Base-by-base conservation (phyloP, 2,329 filamentous ascomycete genomes). In the Phialophora macrospora region DNA sequence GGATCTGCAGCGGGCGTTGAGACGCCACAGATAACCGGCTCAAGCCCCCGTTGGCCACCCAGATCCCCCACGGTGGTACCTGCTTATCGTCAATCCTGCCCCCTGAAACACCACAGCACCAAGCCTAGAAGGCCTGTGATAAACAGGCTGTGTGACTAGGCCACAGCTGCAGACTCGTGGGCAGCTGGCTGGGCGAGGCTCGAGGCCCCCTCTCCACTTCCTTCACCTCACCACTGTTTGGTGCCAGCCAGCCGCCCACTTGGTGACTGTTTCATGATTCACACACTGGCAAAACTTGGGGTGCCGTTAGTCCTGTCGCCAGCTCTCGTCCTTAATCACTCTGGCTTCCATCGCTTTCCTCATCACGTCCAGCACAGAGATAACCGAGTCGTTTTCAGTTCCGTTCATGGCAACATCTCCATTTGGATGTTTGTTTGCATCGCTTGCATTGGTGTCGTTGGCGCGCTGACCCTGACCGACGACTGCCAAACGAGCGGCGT, bases 401-500 rank as follows among this genome's bases (percentile, higher is more conserved):
- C 61, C 68, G 8, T 65, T 60, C 62, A 66, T 69, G 48, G 67
- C 52, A 65, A 69, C 65, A 62, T 72, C 69, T 44, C 60, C 66
- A 61, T 66, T 64, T 48, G 46, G 49, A 22, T 65, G 44, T 55
- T 66, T 60, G 61, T 65, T 62, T 63, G 56, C 51, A 55, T 66
- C 46, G 55, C 60, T 56, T 60, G 60, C 63, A 69, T 60, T 58
- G 55, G 60, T 67, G 30, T 30, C 62, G 56, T 70, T 51, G 55
- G 46, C 52, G 44, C 22, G n/a, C 24, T 49, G 44, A 61, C 70
- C 62, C 24, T 49, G 38, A 57, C 70, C 62, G 48, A 81, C 89
- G 76, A 93, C 97, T 55, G 89, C 82, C 46, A 80, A 78, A 73
- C 87, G 83, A 38, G 90, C 92, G 52, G 82, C 80, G 67, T 88